These are phyloP conservation scores for Botrytis paeoniae DNA, from an alignment of 2,329 filamentous ascomycete genomes.

Conservation along the genomic window DNA sequence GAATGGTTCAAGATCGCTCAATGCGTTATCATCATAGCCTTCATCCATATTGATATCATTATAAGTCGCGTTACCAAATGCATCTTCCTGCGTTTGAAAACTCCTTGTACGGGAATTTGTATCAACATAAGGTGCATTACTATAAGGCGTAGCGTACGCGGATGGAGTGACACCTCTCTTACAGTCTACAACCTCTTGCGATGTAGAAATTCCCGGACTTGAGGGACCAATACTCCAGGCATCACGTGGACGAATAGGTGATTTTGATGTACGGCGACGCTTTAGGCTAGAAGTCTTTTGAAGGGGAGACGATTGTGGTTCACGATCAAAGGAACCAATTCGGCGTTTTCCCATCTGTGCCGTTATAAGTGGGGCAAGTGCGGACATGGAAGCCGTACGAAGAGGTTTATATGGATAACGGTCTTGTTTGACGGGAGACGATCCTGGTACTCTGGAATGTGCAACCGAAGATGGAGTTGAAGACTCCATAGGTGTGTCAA, in stretches of 20 bases:
- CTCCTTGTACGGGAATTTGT: conserved; percentile 16
- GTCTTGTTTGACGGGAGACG: conserved; percentile 31
- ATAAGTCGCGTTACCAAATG: conserved; percentile 29
- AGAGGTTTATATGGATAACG: conserved; percentile 44
- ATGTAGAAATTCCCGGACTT: conserved; percentile 30
- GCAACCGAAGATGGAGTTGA: conserved; percentile 32
- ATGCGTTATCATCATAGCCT: conserved; percentile 27
- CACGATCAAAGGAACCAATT: conserved; percentile 44
- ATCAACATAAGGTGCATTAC: conserved; percentile 50
- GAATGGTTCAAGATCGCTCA: conserved; percentile 27
- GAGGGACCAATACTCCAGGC: conserved; percentile 47
- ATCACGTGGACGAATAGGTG: conserved; percentile 52
- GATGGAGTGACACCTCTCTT: conserved; percentile 54
- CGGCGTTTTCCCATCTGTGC: conserved; percentile 42
- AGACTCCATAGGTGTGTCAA: conserved; percentile 31
- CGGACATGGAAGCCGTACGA: conserved; percentile 54
- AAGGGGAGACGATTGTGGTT: conserved; percentile 30
- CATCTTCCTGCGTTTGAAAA: conserved; percentile 23
- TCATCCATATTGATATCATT: conserved; percentile 33
- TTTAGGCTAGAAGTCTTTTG: conserved; percentile 26
- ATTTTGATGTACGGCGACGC: conserved; percentile 47
- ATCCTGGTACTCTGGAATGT: conserved; percentile 2
- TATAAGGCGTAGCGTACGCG: conserved; percentile 74
- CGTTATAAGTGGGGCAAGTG: conserved; percentile 42
- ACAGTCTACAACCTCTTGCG: conserved; percentile 30